Conservation (phyloP, 306 rosid species). For the Hylodesmum podocarpum region DNA sequence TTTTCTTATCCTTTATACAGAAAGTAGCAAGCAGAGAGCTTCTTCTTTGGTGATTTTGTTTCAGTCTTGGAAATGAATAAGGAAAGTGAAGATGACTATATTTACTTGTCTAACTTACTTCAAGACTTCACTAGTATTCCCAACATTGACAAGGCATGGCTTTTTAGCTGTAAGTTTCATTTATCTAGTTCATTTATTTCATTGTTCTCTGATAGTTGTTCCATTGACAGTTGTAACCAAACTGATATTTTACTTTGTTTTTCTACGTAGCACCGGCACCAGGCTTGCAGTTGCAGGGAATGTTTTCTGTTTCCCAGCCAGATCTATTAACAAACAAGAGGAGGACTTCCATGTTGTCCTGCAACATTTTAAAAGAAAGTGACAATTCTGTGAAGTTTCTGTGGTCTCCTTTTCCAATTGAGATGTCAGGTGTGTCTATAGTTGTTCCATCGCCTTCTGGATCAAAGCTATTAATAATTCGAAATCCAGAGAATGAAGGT, state of each 20-base stretch:
- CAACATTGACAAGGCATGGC: constrained; percentile 77
- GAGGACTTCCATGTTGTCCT: constrained; percentile 55
- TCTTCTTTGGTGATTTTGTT: not conserved
- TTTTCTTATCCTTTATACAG: not conserved
- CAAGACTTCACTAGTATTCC: constrained; percentile 60
- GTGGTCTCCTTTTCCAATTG: constrained; percentile 82
- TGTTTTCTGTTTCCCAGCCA: constrained; percentile 63
- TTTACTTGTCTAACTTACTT: constrained; percentile 66
- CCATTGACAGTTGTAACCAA: not conserved
- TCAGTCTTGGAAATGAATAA: constrained; percentile 33
- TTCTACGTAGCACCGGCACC: constrained; percentile 43
- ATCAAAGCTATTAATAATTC: constrained; percentile 62
- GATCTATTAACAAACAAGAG: constrained; percentile 63
- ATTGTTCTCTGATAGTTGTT: not conserved
- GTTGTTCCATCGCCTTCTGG: constrained; percentile 83
- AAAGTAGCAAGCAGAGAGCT: not conserved
- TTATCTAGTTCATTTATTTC: not conserved
- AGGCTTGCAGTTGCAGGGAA: constrained; percentile 45
- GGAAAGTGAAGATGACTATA: constrained; percentile 62
- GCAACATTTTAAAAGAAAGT: constrained; percentile 49
- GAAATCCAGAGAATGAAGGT: constrained; percentile 57
- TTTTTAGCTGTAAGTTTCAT: constrained; percentile 43
- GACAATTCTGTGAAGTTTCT: constrained; percentile 45
- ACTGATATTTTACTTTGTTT: not conserved
- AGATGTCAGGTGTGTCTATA: constrained; percentile 60